Percentiles rank a stretch among this genome's conserved stretches.
phyloP scores from a whole-genome alignment of 139 green algal species.

The Limnomonas spitsbergensis region DNA sequence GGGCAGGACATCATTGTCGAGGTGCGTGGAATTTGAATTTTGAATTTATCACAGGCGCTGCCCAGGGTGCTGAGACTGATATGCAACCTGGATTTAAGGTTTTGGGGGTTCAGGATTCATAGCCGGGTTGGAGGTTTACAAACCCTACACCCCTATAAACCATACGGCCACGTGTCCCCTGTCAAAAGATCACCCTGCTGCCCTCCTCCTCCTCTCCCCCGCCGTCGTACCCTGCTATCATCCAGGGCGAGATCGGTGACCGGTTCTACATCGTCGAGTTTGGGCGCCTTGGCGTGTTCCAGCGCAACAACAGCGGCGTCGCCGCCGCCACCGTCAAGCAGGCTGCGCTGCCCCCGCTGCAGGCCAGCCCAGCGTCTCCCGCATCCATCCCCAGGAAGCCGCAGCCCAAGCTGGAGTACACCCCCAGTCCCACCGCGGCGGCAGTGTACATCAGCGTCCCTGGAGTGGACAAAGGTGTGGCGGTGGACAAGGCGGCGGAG shows the following conservation, averaged over 20 bases:
- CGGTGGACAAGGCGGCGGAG: too few relatives aligned
- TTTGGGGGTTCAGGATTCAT: neutral
- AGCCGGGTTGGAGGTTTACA: neutral
- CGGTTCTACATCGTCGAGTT: slow-evolving; percentile 88
- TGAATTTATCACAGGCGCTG: too few relatives aligned
- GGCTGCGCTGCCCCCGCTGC: neutral
- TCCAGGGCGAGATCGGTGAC: slow-evolving; percentile 73
- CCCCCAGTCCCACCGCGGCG: neutral
- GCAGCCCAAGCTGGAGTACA: neutral
- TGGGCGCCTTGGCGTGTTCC: slow-evolving; percentile 62
- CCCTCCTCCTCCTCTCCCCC: too few relatives aligned
- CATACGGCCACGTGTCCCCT: too few relatives aligned
- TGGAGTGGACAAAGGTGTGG: neutral
- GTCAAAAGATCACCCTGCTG: too few relatives aligned
- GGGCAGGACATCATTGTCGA: slow-evolving; percentile 40
- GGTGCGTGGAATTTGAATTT: slow-evolving; percentile 16
- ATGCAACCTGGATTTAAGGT: too few relatives aligned
- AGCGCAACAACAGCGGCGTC: slow-evolving; percentile 37
- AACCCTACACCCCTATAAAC: neutral
- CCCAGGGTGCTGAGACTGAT: too few relatives aligned
- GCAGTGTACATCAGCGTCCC: neutral
- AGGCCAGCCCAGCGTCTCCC: too few relatives aligned
- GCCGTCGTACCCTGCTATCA: too few relatives aligned
- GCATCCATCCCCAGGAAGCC: neutral
- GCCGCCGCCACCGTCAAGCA: neutral